Evolutionary conservation across 306 rosid genomes (phyloP), one percentile per base, ranked within the genome.

Genomic region (Rosa lucieae): DNA sequence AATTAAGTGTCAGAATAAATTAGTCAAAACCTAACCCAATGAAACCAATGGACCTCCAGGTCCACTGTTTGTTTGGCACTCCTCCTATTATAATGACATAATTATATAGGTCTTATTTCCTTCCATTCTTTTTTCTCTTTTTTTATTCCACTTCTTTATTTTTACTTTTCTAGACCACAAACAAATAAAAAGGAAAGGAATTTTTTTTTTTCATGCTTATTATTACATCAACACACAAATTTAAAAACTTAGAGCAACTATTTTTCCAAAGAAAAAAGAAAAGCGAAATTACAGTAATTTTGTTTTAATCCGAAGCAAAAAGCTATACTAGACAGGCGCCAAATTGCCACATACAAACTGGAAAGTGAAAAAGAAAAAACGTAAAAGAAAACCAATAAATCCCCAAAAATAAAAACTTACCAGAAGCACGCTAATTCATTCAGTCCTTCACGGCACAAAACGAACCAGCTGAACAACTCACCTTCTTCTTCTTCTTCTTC

Each of bases 261-360:
- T 32, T 32, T 32, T 12, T 3, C 17, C 15, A 48, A 48, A 48
- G 18, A 21, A 56, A 8, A 21, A 56, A 10, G 11, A 55, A 32
- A 32, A 1, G 32, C 32, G 18, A 15, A n/a, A 56, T 20, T 20
- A 56, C 5, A 8, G 58, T 56, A 56, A 56, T n/a, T 9, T 58
- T 21, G 14, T 21, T 61, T 61, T 4, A 23, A 10, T 23, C 67
- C 14, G 6, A 10, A 61, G 18, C 39, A 11, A 23, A 61, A 26
- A 10, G 17, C 39, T 10, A 59, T 2, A 51, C n/a, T 59, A 26
- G 5, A 21, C 37, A 29, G 42, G 68, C 68, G 70, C 70, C 46
- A 66, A 66, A 63, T 12, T 29, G 23, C 70, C 70, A 17, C 6
- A 15, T 66, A 37, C 70, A 66, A 66, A 66, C 70, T 66, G 23